Evolutionary conservation across 139 green algal genomes (phyloP).

Genomic region (Ostreobium quekettii): DNA sequence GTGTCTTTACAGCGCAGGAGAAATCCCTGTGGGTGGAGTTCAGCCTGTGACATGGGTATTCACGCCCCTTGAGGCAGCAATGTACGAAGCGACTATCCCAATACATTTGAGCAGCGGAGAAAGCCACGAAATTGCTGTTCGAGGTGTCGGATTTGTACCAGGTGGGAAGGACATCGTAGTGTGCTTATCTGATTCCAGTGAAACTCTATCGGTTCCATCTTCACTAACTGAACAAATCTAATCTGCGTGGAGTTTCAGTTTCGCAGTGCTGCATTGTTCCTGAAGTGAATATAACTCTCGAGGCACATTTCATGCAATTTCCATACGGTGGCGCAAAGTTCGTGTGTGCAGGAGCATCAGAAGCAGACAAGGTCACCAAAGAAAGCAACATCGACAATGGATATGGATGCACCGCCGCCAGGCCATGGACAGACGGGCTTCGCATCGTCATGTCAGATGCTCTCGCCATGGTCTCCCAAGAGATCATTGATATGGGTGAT

Average conservation of each 20-base stretch:
- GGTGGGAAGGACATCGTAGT: too few species aligned
- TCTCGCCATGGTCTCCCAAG: too few species aligned
- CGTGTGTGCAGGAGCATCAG: too few species aligned
- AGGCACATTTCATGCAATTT: background rate
- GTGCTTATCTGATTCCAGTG: constrained; percentile 1
- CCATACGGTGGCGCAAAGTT: too few species aligned
- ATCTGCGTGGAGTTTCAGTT: background rate
- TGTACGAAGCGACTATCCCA: constrained; percentile 26
- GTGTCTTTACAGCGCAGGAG: background rate
- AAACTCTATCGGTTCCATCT: background rate
- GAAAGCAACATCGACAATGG: too few species aligned
- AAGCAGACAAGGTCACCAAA: too few species aligned
- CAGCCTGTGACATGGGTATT: constrained; percentile 30
- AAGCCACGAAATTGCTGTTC: constrained; percentile 17
- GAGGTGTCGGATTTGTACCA: too few species aligned
- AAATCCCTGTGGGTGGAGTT: constrained; percentile 20
- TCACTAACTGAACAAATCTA: background rate
- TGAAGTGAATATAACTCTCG: background rate
- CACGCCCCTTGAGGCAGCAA: constrained; percentile 32
- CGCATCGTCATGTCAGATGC: too few species aligned
- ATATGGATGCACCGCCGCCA: too few species aligned
- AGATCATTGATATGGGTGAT: too few species aligned
- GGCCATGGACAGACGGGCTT: too few species aligned
- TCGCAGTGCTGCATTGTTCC: background rate
- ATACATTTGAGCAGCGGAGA: constrained; percentile 23